Evolutionary conservation across 1,284 basidiomycete species (phyloP).

Genomic region (Naganishia liquefaciens): DNA sequence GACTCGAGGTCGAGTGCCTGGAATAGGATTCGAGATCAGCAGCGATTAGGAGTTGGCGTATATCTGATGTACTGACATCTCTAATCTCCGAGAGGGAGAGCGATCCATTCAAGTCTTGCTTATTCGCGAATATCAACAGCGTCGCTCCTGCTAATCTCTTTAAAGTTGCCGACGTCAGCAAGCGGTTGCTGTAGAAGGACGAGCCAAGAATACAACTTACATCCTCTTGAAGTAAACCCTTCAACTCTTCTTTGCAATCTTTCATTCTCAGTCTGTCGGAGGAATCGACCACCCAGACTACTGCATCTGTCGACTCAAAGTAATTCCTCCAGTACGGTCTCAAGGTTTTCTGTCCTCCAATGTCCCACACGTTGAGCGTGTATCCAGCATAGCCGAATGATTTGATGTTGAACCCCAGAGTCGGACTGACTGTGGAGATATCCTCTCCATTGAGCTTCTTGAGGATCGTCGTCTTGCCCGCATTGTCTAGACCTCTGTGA

Average conservation of each 20-base stretch:
- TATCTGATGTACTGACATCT: conserved; percentile 63
- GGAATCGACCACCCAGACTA: conserved; percentile 99
- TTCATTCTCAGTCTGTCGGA: conserved; percentile 82
- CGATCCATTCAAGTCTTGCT: conserved; percentile 90
- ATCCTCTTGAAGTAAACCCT: conserved; percentile 83
- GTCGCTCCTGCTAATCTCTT: conserved; percentile 91
- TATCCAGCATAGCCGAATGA: conserved; percentile 70
- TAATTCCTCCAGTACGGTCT: conserved; percentile 99
- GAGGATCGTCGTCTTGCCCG: conserved; percentile 96
- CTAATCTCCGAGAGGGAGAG: conserved; percentile 80
- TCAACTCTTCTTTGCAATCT: conserved; percentile 86
- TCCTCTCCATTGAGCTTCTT: conserved; percentile 92
- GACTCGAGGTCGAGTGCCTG: conserved; percentile 73
- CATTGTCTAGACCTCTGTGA: conserved; percentile 92
- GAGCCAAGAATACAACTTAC: conserved; percentile 59
- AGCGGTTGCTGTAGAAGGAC: not conserved
- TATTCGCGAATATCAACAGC: conserved; percentile 96
- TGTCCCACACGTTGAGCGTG: conserved; percentile 73
- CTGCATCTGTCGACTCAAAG: conserved; percentile 96
- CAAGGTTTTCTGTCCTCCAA: conserved; percentile 92
- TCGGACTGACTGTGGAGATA: conserved; percentile 83
- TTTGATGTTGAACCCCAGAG: conserved; percentile 98
- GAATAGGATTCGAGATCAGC: not conserved
- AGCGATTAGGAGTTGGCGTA: too few species aligned
- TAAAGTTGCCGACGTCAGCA: not conserved